Evolutionary conservation across 768 basidiomycete species (phyloP), one percentile per base, ranked within the genome.

Genomic region (Amanita rimosa): DNA sequence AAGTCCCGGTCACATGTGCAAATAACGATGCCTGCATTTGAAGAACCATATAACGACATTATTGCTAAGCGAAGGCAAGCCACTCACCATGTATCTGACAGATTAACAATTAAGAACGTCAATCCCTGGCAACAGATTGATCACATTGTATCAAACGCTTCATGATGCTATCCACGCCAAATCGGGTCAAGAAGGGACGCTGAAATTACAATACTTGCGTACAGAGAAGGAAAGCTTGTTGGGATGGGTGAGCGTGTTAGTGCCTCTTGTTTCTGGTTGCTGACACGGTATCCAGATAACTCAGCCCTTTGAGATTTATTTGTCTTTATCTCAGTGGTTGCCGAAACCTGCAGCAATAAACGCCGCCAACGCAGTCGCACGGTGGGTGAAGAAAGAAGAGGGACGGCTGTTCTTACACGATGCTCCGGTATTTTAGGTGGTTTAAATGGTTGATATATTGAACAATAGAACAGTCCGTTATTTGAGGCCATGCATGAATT

Each of bases 331-430:
- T 1, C 87, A 90, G 8, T 72, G 76, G 42, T 60, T 97, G 46
- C 89, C 95, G 5, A 97, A 97, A 72, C 83, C 81, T 44, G 91
- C 87, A 0, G 83, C 79, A 1, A 82, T 97, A 11, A 79, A 82
- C 10, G 87, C 92, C 4, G 96, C 95, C 6, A 95, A 97, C 60
- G 74, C 83, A 1, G 85, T 97, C 21, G 82, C 83, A 17, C 71
- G 83, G 13, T 99, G 95, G 95, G 82, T 96, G 4, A 84, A 87
- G 72, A 85, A 81, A 55, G 89, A 96, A 58, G 95, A 96, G 62
- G 67, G 66, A 4, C 73, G 69, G 56, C 58, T 99, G 51, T 97
- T 97, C 62, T 65, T 99, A 54, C 74, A 76, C 49, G 85, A 94
- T 62, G 92, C 94, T 21, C 93, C 94, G 3, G 85, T 92, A 29